phyloP scores from a whole-genome alignment of 257 asterid species.

The Nicotiana paniculata region DNA sequence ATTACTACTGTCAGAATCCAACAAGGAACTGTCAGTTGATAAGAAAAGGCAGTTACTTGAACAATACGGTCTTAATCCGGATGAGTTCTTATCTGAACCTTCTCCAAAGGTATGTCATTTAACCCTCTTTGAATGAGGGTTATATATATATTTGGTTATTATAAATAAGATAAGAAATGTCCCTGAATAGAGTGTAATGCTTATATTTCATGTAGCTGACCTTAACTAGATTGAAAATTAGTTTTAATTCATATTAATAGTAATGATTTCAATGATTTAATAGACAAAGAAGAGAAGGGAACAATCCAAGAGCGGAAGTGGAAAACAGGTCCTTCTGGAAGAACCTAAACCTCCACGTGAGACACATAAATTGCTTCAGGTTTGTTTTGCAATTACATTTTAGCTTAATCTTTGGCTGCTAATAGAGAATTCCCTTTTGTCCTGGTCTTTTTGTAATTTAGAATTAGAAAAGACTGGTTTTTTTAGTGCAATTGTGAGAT shows the following conservation, averaged over 20 bases:
- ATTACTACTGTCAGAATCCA: slow-evolving; percentile 41
- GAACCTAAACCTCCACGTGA: slow-evolving; percentile 65
- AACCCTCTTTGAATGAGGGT: background rate
- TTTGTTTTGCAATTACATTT: slow-evolving; percentile 10
- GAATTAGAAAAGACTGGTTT: background rate
- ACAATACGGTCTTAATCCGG: slow-evolving; percentile 71
- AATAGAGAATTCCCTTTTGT: background rate
- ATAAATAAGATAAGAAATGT: background rate
- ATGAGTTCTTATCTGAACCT: slow-evolving; percentile 54
- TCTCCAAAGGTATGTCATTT: slow-evolving; percentile 49
- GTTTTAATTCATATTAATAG: background rate
- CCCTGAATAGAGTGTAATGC: background rate
- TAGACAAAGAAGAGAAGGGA: slow-evolving; percentile 59
- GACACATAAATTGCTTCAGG: slow-evolving; percentile 98
- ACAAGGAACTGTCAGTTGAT: slow-evolving; percentile 32
- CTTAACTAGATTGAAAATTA: background rate
- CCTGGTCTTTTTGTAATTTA: background rate
- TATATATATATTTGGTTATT: background rate
- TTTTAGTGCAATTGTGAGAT: background rate
- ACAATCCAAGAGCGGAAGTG: slow-evolving; percentile 27
- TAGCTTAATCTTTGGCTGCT: background rate
- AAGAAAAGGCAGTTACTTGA: slow-evolving; percentile 63
- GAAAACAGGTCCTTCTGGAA: slow-evolving; percentile 25
- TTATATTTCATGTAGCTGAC: background rate
- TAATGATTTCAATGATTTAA: background rate